Conservation (phyloP, 1,284 basidiomycete species). For the Sporisorium sorghi region DNA sequence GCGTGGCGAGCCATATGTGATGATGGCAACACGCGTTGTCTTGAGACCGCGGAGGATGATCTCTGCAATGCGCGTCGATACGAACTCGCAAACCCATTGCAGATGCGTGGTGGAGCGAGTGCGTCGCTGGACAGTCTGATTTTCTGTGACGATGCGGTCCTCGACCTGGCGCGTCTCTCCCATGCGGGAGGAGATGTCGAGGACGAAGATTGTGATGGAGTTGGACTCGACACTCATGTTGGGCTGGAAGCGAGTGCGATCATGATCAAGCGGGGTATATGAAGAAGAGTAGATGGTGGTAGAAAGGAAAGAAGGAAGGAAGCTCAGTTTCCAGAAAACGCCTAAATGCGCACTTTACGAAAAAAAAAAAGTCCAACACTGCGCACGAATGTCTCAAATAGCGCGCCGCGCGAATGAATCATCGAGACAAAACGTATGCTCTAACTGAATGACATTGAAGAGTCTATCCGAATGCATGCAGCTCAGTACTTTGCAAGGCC, state of each 20-base stretch:
- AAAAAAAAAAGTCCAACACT: slow-evolving; percentile 31
- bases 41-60: slow-evolving; percentile 90
- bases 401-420: slow-evolving; percentile 5
- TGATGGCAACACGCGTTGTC: slow-evolving; percentile 88
- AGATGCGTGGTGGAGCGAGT: slow-evolving; percentile 75
- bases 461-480: not conserved
- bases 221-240: slow-evolving; percentile 49
- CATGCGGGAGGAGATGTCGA: slow-evolving; percentile 90
- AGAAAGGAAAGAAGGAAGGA: not conserved
- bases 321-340: slow-evolving; percentile 9
- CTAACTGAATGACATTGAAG: not conserved
- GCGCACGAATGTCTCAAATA: not conserved
- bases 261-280: slow-evolving; percentile 18
- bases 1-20: slow-evolving; percentile 76
- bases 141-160: slow-evolving; percentile 44
- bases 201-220: slow-evolving; percentile 74
- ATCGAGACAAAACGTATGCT: not conserved
- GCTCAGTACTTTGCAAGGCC: slow-evolving; percentile 44
- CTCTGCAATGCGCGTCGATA: slow-evolving; percentile 87
- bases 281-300: slow-evolving; percentile 3
- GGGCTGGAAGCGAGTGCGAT: not conserved
- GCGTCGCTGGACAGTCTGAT: slow-evolving; percentile 70
- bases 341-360: slow-evolving; percentile 5
- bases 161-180: slow-evolving; percentile 71
- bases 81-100: slow-evolving; percentile 83